A percentile compares a stretch with the other conserved stretches of the same genome.
phyloP scores from a whole-genome alignment of 495 filamentous ascomycete genomes.

The Tuber microsphaerosporum region DNA sequence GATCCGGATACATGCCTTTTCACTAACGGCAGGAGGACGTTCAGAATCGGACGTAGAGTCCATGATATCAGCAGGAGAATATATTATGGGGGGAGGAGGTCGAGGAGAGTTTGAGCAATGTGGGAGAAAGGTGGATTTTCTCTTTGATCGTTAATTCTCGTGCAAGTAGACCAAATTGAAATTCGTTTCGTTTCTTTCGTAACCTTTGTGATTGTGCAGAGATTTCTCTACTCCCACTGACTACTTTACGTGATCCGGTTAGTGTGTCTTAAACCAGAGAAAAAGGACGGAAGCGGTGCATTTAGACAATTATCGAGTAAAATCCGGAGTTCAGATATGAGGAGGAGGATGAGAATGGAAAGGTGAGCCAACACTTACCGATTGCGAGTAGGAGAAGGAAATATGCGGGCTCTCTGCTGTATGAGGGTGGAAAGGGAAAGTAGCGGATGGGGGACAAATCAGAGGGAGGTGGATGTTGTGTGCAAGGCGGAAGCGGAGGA shows the following conservation, averaged over 20 bases:
- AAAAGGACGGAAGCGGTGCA: background rate
- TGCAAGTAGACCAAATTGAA: background rate
- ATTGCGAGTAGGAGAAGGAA: conserved; percentile 31
- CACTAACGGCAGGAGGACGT: conserved; percentile 13
- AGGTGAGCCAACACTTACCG: conserved; percentile 27
- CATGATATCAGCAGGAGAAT: conserved; percentile 14
- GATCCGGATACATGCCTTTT: conserved; percentile 15
- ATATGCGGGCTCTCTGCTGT: conserved; percentile 22
- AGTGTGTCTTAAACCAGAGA: background rate
- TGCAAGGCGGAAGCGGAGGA: conserved; percentile 11
- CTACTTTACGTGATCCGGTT: background rate
- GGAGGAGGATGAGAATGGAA: conserved; percentile 21
- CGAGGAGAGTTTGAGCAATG: conserved; percentile 12
- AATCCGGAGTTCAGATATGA: conserved; percentile 29
- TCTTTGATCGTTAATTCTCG: conserved; percentile 10
- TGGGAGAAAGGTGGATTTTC: conserved; percentile 11
- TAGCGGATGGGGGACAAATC: background rate
- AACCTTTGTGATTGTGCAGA: conserved; percentile 6
- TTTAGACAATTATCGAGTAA: conserved; percentile 22
- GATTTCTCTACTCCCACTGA: background rate
- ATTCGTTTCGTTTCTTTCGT: conserved; percentile 17
- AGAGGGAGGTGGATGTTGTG: conserved; percentile 19
- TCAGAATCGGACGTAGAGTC: conserved; percentile 22
- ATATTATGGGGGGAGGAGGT: conserved; percentile 13
- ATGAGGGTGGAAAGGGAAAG: conserved; percentile 14